Conservation (phyloP, 2,329 filamentous ascomycete species). For the Cladophialophora chaetospira region DNA sequence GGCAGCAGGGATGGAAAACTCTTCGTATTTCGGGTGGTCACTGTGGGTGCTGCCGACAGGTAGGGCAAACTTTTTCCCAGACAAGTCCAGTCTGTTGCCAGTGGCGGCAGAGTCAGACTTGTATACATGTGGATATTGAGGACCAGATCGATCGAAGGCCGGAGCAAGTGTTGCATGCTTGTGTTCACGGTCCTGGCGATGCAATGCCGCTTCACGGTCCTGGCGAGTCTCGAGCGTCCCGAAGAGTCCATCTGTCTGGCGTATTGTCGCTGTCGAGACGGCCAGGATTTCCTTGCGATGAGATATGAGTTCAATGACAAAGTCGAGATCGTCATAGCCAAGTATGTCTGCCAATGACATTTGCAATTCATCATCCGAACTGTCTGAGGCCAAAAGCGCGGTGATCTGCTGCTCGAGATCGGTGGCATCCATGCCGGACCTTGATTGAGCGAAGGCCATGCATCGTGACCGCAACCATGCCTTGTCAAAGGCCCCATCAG, state of each 20-base stretch:
- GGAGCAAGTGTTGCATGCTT: conserved; percentile 74
- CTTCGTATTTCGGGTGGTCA: conserved; percentile 80
- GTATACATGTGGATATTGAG: conserved; percentile 92
- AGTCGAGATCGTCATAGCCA: conserved; percentile 89
- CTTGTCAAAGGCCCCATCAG: conserved; percentile 52
- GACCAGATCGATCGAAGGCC: conserved; percentile 68
- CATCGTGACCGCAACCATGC: conserved; percentile 75
- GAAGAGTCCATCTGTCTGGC: conserved; percentile 49
- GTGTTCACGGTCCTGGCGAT: conserved; percentile 76
- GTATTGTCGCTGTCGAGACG: conserved; percentile 38
- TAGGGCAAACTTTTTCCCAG: conserved; percentile 79
- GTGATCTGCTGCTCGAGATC: conserved; percentile 78
- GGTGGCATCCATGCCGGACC: conserved; percentile 66
- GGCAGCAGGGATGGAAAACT: conserved; percentile 81
- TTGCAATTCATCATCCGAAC: conserved; percentile 82
- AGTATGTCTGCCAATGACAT: conserved; percentile 85
- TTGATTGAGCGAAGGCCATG: conserved; percentile 62
- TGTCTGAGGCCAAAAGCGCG: conserved; percentile 70
- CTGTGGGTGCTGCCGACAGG: conserved; percentile 72
- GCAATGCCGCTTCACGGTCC: conserved; percentile 77
- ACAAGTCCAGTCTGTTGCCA: conserved; percentile 78
- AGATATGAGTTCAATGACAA: conserved; percentile 86
- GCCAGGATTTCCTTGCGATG: conserved; percentile 69
- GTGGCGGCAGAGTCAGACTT: conserved; percentile 67
- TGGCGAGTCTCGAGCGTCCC: conserved; percentile 69